A percentile compares a stretch with the other conserved stretches of the same genome.
Conservation (phyloP, 306 rosid genomes). For the Myrica gale region DNA sequence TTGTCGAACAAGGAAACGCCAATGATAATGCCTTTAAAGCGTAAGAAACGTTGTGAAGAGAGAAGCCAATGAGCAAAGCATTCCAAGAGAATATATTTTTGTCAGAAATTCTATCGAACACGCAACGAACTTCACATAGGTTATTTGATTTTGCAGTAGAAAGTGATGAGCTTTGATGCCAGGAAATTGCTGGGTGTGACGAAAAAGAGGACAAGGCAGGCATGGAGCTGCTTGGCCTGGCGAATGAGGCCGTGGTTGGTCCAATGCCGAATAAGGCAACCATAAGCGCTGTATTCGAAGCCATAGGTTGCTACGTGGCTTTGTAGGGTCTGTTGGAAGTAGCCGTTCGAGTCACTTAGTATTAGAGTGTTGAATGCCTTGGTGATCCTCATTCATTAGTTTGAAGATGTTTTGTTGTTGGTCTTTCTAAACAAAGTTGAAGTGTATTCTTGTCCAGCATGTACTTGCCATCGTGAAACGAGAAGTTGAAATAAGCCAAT, state of each 20-base stretch:
- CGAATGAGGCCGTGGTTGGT: constrained; percentile 49
- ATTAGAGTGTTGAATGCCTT: constrained; percentile 39
- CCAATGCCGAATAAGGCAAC: constrained; percentile 62
- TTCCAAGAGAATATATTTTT: constrained; percentile 41
- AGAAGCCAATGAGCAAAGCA: constrained; percentile 66
- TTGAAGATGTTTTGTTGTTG: not conserved
- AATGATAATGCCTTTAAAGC: constrained; percentile 59
- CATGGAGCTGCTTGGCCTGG: constrained; percentile 75
- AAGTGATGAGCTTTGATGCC: constrained; percentile 64
- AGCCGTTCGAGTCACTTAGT: constrained; percentile 11
- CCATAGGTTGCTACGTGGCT: constrained; percentile 21
- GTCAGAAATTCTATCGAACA: constrained; percentile 58
- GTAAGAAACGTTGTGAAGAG: constrained; percentile 50
- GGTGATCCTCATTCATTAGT: constrained; percentile 46
- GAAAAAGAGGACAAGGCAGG: constrained; percentile 61
- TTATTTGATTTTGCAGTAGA: constrained; percentile 51
- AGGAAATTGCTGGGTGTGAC: constrained; percentile 77
- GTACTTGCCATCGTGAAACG: no score
- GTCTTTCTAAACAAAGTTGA: not conserved
- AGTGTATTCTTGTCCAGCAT: no score
- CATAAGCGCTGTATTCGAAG: constrained; percentile 56
- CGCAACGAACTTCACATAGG: constrained; percentile 47
- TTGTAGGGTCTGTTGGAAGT: constrained; percentile 34
- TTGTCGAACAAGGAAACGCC: constrained; percentile 27
- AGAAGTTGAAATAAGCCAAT: not conserved